A percentile compares a stretch with the other conserved stretches of the same genome.
These are phyloP conservation scores for Obelidium mucronatum DNA, from an alignment of 192 early-diverging fungal genomes.

Conservation along the genomic window DNA sequence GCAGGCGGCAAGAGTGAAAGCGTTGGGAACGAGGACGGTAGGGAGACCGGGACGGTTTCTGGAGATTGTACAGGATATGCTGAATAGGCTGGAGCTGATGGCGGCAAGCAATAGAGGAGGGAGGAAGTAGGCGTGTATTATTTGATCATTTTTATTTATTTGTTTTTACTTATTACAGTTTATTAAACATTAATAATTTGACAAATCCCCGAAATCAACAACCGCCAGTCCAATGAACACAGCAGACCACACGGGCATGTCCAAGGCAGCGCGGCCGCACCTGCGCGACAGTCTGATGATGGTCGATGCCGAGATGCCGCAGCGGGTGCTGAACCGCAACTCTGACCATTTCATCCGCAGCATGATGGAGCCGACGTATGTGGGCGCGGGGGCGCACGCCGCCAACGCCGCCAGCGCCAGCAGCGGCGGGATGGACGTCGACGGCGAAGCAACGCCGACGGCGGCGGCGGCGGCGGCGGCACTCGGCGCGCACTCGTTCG, in stretches of 20 bases:
- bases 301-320: not conserved
- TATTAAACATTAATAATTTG: no score
- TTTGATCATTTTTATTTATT: no score
- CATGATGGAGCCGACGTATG: constrained; percentile 9
- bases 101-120: not conserved
- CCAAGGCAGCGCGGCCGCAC: not conserved
- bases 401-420: no score
- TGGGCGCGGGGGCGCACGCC: no score
- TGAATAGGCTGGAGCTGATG: not conserved
- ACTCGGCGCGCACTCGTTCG: no score
- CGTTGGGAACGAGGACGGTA: constrained; percentile 1
- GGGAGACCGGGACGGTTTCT: constrained; percentile 14
- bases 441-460: no score
- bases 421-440: no score
- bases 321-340: not conserved
- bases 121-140: no score
- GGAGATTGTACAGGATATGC: constrained; percentile 13
- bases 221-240: no score
- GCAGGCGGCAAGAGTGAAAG: not conserved
- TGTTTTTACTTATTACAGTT: no score
- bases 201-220: no score
- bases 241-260: not conserved
- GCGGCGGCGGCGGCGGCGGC: no score
- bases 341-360: constrained; percentile 5
- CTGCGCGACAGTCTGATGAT: not conserved